These are phyloP conservation scores for Cokeromyces recurvatus DNA, from an alignment of 371 early-diverging fungal genomes.

Conservation along the genomic window DNA sequence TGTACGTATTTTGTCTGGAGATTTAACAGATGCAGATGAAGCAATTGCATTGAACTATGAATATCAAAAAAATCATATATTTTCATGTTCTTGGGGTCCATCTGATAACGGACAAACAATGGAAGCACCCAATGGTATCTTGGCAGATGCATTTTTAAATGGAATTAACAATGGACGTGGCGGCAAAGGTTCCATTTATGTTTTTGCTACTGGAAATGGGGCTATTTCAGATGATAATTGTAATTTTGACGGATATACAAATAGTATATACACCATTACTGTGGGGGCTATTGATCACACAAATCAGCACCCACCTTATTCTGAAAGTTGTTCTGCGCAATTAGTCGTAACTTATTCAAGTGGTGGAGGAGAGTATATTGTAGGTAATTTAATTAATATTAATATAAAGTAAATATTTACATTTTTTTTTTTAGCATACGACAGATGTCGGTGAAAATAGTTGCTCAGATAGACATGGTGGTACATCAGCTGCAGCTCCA, in stretches of 20 bases:
- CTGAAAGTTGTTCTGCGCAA: slow-evolving; percentile 89
- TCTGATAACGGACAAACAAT: slow-evolving; percentile 85
- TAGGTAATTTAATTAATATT: slow-evolving; percentile 27
- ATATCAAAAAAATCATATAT: slow-evolving; percentile 86
- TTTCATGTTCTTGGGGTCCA: slow-evolving; percentile 96
- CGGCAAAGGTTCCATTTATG: slow-evolving; percentile 86
- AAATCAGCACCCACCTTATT: slow-evolving; percentile 78
- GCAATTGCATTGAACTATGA: slow-evolving; percentile 85
- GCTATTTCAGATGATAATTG: slow-evolving; percentile 83
- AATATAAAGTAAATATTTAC: neutral
- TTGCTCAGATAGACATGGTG: slow-evolving; percentile 83
- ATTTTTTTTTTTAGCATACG: slow-evolving; percentile 61
- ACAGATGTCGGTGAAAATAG: slow-evolving; percentile 70
- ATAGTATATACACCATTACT: slow-evolving; percentile 91
- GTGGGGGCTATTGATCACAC: slow-evolving; percentile 84
- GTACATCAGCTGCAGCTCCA: slow-evolving; percentile 97
- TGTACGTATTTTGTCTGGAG: slow-evolving; percentile 86
- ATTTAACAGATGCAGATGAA: slow-evolving; percentile 87
- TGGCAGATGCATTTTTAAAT: slow-evolving; percentile 76
- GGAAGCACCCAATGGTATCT: slow-evolving; percentile 82
- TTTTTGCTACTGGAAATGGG: slow-evolving; percentile 96
- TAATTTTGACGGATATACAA: slow-evolving; percentile 97
- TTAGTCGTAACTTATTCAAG: slow-evolving; percentile 87
- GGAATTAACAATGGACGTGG: slow-evolving; percentile 82
- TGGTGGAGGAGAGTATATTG: slow-evolving; percentile 71